phyloP scores from a whole-genome alignment of 1,139 yeast genomes.

The Zygosaccharomyces pseudobailii region DNA sequence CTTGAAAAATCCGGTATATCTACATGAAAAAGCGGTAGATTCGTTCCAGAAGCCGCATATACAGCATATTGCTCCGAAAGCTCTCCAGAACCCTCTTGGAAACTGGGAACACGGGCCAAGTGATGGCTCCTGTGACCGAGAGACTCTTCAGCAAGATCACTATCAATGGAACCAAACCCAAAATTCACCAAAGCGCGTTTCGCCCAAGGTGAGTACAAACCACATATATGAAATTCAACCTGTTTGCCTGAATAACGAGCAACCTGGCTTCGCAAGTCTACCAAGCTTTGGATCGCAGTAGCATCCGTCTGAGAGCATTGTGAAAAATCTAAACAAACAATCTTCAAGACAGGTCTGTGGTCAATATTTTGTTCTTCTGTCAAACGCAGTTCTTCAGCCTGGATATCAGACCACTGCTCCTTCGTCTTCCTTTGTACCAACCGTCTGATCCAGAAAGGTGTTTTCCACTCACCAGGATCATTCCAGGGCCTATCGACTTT shows the following conservation, averaged over 20 bases:
- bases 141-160: conserved; percentile 32
- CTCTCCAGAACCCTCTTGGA: too few species aligned
- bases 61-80: too few species aligned
- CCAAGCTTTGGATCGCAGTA: conserved; percentile 72
- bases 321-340: conserved; percentile 77
- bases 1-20: conserved; percentile 70
- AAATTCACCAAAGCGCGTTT: conserved; percentile 69
- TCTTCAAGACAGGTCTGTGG: conserved; percentile 59
- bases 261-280: conserved; percentile 69
- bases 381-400: conserved; percentile 7
- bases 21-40: conserved; percentile 81
- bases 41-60: conserved; percentile 62
- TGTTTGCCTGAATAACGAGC: conserved; percentile 74
- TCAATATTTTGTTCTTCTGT: conserved; percentile 32
- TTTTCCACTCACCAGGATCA: conserved; percentile 58
- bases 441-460: conserved; percentile 36
- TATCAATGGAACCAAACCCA: conserved; percentile 68
- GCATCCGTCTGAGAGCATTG: conserved; percentile 72
- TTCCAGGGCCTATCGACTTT: conserved; percentile 87
- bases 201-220: conserved; percentile 94
- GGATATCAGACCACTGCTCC: conserved; percentile 14
- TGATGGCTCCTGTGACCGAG: conserved; percentile 34
- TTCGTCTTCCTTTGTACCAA: conserved; percentile 27
- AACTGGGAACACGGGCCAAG: conserved; percentile 29
- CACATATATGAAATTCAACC: conserved; percentile 86